Base-by-base conservation (phyloP, 352 stramenopile species). In the Phytophthora sojae region DNA sequence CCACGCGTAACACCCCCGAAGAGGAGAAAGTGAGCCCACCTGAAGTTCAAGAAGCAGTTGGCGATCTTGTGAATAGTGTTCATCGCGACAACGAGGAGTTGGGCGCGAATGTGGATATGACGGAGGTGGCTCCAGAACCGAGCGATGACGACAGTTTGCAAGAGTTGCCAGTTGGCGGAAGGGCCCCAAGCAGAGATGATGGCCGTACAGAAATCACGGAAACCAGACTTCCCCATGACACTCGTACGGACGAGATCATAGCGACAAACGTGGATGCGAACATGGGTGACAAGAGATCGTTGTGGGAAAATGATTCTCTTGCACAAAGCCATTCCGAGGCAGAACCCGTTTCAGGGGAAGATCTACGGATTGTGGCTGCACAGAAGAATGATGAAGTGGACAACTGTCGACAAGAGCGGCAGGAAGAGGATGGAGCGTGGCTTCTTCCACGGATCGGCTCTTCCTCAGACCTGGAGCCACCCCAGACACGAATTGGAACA, bases 41-140 rank as follows among this genome's bases (percentile, higher is more conserved):
- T 45, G 37, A 69, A 55, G 57, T 59, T 29, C 42, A 14, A 57
- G 53, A 68, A 47, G 23, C 29, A 15, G 4, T 64, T 63, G 25
- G 39, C 44, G 7, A 47, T 64, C n/a, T 42, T 9, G 15, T 59
- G 26, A 53, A 76, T 55, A 67, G 32, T 44, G 14, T 39, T 8
- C 32, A 61, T 56, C 49, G 9, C n/a, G 35, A 57, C 9, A 45
- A 60, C 30, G 39, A 62, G n/a, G 12, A 39, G 42, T 61, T 21
- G 19, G 54, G 14, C 1, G 6, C 21, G 19, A 39, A 19, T 23
- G 47, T 50, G 19, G 55, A 60, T 39, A 3, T 8, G 19, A 0
- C n/a, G 32, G 14, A 64, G 14, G 6, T 44, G 23, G 29, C 7
- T 44, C 15, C 17, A 50, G 35, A 30, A 26, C 6, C 1, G 15